Conservation (phyloP, 345 rosid species). For the Gossypium arboreum region DNA sequence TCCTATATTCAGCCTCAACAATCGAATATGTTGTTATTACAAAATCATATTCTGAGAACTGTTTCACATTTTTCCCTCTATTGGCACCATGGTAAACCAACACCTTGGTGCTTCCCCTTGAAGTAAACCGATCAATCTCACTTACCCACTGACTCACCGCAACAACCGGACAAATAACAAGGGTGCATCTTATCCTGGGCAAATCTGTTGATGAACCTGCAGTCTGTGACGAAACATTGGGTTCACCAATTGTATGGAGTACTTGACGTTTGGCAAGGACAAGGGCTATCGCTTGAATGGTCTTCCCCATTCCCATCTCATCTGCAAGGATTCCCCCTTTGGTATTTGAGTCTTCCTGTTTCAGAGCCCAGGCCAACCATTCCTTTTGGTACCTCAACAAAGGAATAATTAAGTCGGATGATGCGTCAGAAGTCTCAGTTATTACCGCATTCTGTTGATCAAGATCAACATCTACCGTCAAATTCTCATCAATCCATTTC, state of each 20-base stretch:
- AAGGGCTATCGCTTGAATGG: conserved; percentile 91
- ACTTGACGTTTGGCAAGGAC: conserved; percentile 71
- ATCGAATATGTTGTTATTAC: conserved; percentile 81
- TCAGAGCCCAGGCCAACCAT: conserved; percentile 89
- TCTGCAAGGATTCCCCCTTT: conserved; percentile 96
- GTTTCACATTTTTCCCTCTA: conserved; percentile 48
- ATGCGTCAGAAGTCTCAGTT: conserved; percentile 55
- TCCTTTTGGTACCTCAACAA: conserved; percentile 89
- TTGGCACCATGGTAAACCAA: conserved; percentile 77
- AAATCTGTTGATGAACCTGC: conserved; percentile 34
- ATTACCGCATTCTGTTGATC: conserved; percentile 47
- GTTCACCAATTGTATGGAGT: conserved; percentile 16
- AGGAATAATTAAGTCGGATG: conserved; percentile 65
- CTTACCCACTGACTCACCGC: conserved; percentile 91
- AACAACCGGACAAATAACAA: conserved; percentile 87
- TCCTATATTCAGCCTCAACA: conserved; percentile 79
- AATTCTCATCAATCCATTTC: conserved; percentile 59
- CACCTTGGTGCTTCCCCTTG: conserved; percentile 71
- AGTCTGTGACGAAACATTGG: conserved; percentile 13
- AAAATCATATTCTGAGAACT: conserved; percentile 68
- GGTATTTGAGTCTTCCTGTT: conserved; percentile 66
- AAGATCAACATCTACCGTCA: conserved; percentile 46
- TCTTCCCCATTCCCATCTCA: conserved; percentile 99
- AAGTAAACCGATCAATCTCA: conserved; percentile 76
- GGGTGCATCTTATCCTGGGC: conserved; percentile 48